Evolutionary conservation across 352 stramenopile genomes (phyloP), one percentile per base, ranked within the genome.

Genomic region (Pythium folliculosum): DNA sequence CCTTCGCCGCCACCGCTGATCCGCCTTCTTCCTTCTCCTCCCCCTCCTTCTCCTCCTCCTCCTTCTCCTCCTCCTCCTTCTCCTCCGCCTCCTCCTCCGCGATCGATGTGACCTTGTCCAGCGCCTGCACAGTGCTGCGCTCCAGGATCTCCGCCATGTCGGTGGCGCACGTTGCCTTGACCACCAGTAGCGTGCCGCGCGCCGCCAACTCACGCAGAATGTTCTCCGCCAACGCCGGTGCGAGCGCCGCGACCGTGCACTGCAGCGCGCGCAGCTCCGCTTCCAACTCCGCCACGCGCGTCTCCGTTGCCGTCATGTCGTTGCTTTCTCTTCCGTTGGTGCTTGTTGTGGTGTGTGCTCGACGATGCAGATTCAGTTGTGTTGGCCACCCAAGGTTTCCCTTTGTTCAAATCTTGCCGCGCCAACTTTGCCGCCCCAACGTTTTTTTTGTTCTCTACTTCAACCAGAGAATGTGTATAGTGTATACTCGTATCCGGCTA

Each of bases 271-370:
- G 50, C 23, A 71, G 25, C 64, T 71, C 56, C n/a, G 49, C 32
- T 21, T 71, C 64, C 64, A 71, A 43, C 49, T 45, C 53, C 47
- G 35, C 44, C 16, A 71, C 44, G 55, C 64, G 64, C 43, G 23
- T 12, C 40, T 70, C 63, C 45, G 60, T 62, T n/a, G 43, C 37
- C 37, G 27, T 50, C 50, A 48, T 57, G 7, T 3, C 17, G 3
- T 25, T 51, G 48, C 21, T 62, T 55, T 40, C 8, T 2, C 35
- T 54, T 12, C 37, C 32, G 7, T 51, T 50, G 53, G 9, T 50
- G 35, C 8, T 40, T 40, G 8, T 21, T 49, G 50, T 35, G 35
- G 35, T 12, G 19, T 37, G 25, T 49, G 3, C 45, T 19, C 21
- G 44, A 35, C 16, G 30, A 8, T 19, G n/a, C 53, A 7, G 21